Evolutionary conservation across 176 grass and related monocot species (phyloP).

Genomic region (Carex kokanica): DNA sequence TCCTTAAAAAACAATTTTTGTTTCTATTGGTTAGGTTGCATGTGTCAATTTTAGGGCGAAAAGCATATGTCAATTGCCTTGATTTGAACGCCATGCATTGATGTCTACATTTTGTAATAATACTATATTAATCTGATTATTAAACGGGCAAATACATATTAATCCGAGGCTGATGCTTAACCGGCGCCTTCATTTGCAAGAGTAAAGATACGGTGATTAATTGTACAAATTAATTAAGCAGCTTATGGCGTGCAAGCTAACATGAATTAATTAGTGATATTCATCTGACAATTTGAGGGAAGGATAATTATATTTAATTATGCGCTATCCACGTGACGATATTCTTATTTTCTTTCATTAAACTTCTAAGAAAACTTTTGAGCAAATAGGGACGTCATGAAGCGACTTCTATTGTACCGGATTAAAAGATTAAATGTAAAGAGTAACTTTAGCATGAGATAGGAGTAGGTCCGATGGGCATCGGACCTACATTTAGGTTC

Average conservation of each 20-base stretch:
- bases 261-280: not conserved
- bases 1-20: not conserved
- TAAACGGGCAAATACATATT: too few species aligned
- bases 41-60: not conserved
- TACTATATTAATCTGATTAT: too few species aligned
- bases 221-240: not conserved
- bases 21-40: not conserved
- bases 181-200: not conserved
- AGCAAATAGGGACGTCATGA: too few species aligned
- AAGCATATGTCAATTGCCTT: not conserved
- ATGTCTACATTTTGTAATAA: not conserved
- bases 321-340: not conserved
- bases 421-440: too few species aligned
- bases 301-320: not conserved
- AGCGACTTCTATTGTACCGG: too few species aligned
- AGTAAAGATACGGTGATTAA: constrained; percentile 2
- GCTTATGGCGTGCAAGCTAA: constrained; percentile 22
- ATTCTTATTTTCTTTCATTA: not conserved
- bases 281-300: not conserved
- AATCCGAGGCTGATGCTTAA: not conserved
- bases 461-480: too few species aligned
- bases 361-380: not conserved
- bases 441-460: too few species aligned
- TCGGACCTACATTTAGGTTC: too few species aligned
- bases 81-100: constrained; percentile 7